These are phyloP conservation scores for Neurospora sp. DNA, from an alignment of 495 filamentous ascomycete species.

Conservation along the genomic window DNA sequence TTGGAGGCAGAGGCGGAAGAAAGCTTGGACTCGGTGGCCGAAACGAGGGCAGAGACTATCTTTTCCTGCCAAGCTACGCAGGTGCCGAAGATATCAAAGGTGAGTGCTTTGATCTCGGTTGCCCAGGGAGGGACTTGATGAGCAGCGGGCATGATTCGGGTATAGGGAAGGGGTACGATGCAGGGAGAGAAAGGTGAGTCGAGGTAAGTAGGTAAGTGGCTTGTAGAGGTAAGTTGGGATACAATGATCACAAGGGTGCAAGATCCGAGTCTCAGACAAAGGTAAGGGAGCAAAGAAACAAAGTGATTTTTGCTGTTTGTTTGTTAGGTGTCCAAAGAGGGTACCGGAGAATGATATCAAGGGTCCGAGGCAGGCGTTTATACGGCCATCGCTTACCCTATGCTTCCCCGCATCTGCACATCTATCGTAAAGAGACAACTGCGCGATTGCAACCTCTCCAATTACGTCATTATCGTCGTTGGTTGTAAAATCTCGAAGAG, in stretches of 20 bases:
- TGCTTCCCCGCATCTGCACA: background rate
- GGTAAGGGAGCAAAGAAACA: background rate
- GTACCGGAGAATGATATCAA: background rate
- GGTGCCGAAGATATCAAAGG: slow-evolving; percentile 64
- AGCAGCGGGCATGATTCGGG: background rate
- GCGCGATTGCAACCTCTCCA: background rate
- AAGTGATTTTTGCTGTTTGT: background rate
- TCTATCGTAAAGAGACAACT: background rate
- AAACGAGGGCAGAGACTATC: slow-evolving; percentile 46
- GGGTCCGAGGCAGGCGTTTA: background rate
- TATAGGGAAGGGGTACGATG: background rate
- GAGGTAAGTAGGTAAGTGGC: background rate
- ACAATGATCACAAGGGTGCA: background rate
- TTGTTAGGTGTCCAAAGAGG: background rate
- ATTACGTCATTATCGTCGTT: background rate
- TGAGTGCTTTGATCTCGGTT: slow-evolving; percentile 32
- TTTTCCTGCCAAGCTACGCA: slow-evolving; percentile 62
- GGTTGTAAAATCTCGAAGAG: background rate
- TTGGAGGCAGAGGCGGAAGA: slow-evolving; percentile 31
- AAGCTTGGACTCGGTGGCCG: slow-evolving; percentile 32
- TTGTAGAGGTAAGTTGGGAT: background rate
- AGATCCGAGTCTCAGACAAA: background rate
- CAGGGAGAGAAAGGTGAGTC: background rate
- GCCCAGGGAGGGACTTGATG: background rate
- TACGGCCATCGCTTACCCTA: background rate